Evolutionary conservation across 805 yeast genomes (phyloP), one percentile per base, ranked within the genome.

Genomic region (Soucietia sequanensis): DNA sequence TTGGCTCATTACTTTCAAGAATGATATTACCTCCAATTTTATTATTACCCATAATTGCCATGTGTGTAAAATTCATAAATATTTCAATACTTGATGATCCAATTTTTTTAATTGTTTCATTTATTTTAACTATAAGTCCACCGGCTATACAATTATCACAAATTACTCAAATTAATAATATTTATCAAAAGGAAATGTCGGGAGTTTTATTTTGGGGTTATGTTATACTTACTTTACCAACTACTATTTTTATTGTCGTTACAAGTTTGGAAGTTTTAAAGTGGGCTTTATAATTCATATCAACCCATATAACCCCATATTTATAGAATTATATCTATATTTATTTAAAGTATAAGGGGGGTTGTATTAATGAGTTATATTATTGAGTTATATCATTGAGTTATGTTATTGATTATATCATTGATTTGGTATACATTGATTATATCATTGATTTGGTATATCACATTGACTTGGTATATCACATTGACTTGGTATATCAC

Each of bases 131-230:
- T 1, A 76, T 83, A 3, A 76, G 89, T 1, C 93, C 95, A 3
- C 93, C 95, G 2, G 93, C 91, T 4, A 84, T 84, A 45, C 95
- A 84, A 58, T 65, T 84, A 37, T 81, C 89, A 16, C 95, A 84
- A 54, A 84, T 84, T 42, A 82, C 88, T 35, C 91, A 83, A 52
- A 64, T 84, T 48, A 84, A 84, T 54, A 81, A 78, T 46, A 68
- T 84, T 30, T 84, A 76, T 56, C 90, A 84, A 53, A 80, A 76
- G 50, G 95, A 84, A 57, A 84, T 84, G 91, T 81, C 86, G 0
- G 87, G 87, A 19, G 84, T 84, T 12, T 63, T 84, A 43, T 84
- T 84, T 44, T 84, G 90, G 84, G 91, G 93, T 4, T 84, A 84
- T 47, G 91, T 78, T 12, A 72, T 84, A 2, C 60, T 84, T 44